A percentile compares a stretch with the other conserved stretches of the same genome.
These are phyloP conservation scores for Globisporangium lucens DNA, from an alignment of 352 stramenopile species.

Conservation along the genomic window DNA sequence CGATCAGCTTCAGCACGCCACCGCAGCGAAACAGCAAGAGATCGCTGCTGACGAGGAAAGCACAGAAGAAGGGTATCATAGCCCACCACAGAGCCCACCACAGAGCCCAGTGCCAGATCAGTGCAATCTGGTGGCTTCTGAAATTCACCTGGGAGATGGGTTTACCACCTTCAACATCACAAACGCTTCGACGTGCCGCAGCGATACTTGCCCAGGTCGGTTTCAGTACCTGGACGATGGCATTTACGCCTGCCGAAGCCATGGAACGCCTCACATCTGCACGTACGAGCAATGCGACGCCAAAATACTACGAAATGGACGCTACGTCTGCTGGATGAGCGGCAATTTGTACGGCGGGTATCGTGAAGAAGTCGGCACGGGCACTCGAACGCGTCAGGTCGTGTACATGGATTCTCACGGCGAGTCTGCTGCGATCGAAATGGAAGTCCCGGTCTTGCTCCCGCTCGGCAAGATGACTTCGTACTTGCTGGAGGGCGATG, in stretches of 20 bases:
- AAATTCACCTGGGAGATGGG: constrained; percentile 63
- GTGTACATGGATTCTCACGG: constrained; percentile 55
- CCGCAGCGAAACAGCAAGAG: constrained; percentile 11
- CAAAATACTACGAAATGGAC: constrained; percentile 44
- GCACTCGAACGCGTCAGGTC: constrained; percentile 53
- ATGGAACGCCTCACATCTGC: constrained; percentile 70
- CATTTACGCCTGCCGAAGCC: constrained; percentile 62
- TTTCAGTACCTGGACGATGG: constrained; percentile 77
- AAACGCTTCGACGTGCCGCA: constrained; percentile 39
- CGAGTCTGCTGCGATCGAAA: constrained; percentile 53
- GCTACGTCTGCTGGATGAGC: constrained; percentile 75
- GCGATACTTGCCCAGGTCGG: constrained; percentile 25
- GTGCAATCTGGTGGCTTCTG: constrained; percentile 37
- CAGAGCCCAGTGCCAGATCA: constrained; percentile 5
- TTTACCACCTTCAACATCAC: constrained; percentile 51
- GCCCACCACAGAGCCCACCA: constrained; percentile 3
- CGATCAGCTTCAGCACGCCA: constrained; percentile 46
- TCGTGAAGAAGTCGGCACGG: constrained; percentile 55
- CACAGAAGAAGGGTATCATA: constrained; percentile 18
- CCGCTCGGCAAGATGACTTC: constrained; percentile 57
- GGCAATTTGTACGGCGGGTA: constrained; percentile 58
- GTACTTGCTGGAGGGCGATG: constrained; percentile 55
- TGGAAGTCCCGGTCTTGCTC: constrained; percentile 71
- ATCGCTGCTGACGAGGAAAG: constrained; percentile 16
- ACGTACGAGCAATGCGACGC: constrained; percentile 72